Conservation (phyloP, 75 land plant genomes). For the Selaginella moellendorffii region DNA sequence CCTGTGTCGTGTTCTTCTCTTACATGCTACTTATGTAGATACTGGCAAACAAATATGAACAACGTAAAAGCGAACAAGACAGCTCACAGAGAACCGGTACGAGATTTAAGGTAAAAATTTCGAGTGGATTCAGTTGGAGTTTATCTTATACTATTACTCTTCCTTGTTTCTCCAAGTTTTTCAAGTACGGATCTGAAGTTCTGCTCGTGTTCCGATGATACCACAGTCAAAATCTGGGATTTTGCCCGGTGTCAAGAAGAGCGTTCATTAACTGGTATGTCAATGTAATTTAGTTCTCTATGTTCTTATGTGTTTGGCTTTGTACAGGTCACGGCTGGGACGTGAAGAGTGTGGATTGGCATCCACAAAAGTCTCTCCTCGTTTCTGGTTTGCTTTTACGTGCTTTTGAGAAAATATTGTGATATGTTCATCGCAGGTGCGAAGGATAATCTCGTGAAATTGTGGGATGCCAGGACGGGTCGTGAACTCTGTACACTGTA, state of each 20-base stretch:
- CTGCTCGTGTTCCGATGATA: slow-evolving; percentile 98
- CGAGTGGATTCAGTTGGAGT: neutral
- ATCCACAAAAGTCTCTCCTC: slow-evolving; percentile 86
- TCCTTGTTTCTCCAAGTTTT: slow-evolving; percentile 38
- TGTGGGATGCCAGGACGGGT: slow-evolving; percentile 97
- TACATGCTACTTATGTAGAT: slow-evolving; percentile 32
- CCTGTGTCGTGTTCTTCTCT: neutral
- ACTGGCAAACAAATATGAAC: slow-evolving; percentile 99
- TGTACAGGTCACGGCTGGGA: slow-evolving; percentile 99
- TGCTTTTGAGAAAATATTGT: neutral
- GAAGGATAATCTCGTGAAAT: slow-evolving; percentile 85
- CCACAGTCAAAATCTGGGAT: slow-evolving; percentile 97
- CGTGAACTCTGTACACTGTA: slow-evolving; percentile 85
- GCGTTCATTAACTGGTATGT: slow-evolving; percentile 63
- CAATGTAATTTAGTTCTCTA: neutral
- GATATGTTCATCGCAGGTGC: slow-evolving; percentile 51
- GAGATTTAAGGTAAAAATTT: slow-evolving; percentile 60
- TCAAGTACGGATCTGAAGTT: slow-evolving; percentile 91
- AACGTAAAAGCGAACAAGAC: slow-evolving; percentile 96
- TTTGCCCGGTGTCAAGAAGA: slow-evolving; percentile 99
- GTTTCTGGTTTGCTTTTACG: slow-evolving; percentile 50
- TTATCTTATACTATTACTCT: neutral
- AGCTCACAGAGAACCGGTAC: slow-evolving; percentile 93
- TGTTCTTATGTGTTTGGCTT: too few species aligned
- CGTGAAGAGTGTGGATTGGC: slow-evolving; percentile 98